A percentile compares a stretch with the other conserved stretches of the same genome.
Conservation (phyloP, 306 rosid species). For the Trifolium fragiferum region DNA sequence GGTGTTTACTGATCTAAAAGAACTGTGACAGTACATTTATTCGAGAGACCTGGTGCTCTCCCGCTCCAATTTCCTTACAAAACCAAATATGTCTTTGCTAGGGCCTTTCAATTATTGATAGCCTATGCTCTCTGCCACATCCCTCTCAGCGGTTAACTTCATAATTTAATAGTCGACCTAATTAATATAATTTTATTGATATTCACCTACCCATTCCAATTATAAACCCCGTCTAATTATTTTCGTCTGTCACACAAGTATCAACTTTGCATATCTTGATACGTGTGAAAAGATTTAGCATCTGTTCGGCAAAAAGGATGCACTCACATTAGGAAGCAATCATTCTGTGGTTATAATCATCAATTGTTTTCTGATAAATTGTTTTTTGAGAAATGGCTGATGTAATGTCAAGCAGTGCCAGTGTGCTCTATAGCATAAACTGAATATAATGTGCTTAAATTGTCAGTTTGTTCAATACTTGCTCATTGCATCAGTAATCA, state of each 20-base stretch:
- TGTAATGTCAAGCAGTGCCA: not conserved
- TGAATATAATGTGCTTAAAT: not conserved
- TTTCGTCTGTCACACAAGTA: not conserved
- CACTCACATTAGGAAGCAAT: not conserved
- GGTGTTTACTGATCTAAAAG: not conserved
- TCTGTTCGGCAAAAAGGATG: slow-evolving; percentile 1
- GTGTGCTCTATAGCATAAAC: not conserved
- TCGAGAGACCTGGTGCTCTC: not conserved
- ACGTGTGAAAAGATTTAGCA: not conserved
- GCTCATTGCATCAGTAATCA: slow-evolving; percentile 26
- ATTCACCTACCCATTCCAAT: not conserved
- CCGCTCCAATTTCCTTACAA: not conserved
- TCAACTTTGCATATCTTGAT: slow-evolving; percentile 23
- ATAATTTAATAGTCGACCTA: not conserved
- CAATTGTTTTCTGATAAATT: not conserved
- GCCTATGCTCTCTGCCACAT: not conserved
- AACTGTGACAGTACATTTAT: not conserved
- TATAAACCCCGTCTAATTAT: slow-evolving; percentile 7
- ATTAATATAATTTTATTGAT: not conserved
- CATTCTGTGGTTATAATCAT: slow-evolving; percentile 4
- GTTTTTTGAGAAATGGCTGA: not conserved
- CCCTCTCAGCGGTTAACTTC: not conserved
- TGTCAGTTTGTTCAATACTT: slow-evolving; percentile 1
- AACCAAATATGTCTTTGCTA: not conserved
- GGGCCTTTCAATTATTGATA: not conserved